Evolutionary conservation across 305 asterid genomes (phyloP).

Genomic region (Caryopteris hybrid): DNA sequence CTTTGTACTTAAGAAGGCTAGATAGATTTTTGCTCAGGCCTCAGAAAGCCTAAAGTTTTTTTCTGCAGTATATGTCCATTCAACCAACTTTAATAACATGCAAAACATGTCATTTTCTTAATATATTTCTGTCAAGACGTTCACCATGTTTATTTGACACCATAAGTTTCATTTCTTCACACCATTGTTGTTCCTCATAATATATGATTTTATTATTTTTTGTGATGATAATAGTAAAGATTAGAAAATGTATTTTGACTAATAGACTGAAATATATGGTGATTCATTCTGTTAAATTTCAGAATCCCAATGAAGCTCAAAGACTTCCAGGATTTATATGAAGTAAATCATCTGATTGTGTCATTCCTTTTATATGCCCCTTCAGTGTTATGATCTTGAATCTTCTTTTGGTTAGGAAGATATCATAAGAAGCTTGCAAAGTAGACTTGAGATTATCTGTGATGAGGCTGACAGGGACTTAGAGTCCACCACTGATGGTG

Average conservation of each 20-base stretch:
- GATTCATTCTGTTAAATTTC: neutral
- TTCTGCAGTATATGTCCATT: neutral
- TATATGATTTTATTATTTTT: neutral
- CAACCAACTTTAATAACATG: neutral
- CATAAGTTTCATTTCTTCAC: neutral
- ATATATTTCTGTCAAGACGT: neutral
- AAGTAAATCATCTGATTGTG: constrained; percentile 8
- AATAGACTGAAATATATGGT: neutral
- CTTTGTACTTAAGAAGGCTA: constrained; percentile 12
- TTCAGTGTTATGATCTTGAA: constrained; percentile 19
- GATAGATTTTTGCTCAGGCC: constrained; percentile 5
- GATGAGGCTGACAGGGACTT: constrained; percentile 75
- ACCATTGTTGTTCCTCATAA: neutral
- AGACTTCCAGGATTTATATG: neutral
- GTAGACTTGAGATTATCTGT: constrained; percentile 81
- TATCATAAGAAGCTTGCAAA: constrained; percentile 70
- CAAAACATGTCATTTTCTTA: neutral
- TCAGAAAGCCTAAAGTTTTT: neutral
- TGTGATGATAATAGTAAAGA: neutral
- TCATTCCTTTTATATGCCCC: constrained; percentile 10
- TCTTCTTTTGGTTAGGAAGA: constrained; percentile 64
- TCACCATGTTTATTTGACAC: neutral
- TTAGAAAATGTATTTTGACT: constrained; percentile 8
- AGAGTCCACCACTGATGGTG: constrained; percentile 35
- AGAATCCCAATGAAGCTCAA: neutral